Base-by-base conservation (phyloP, 495 filamentous ascomycete genomes). In the Immersiella caudata region DNA sequence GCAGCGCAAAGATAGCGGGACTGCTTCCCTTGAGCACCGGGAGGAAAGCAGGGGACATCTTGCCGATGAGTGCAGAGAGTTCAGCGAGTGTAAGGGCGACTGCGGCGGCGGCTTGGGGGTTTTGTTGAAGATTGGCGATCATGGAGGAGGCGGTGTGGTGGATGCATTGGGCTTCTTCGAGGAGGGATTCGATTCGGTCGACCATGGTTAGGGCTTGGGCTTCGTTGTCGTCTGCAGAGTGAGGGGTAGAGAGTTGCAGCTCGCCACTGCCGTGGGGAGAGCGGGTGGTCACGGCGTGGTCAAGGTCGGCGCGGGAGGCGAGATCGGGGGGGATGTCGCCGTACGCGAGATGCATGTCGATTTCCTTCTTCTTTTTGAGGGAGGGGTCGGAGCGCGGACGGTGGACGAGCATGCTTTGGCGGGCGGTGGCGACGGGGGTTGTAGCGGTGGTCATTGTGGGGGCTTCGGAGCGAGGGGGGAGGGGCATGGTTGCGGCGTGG, bases 81-180 rank as follows among this genome's bases (percentile, higher is more conserved):
- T 99, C 95, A 18, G 93, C 95, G 1, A 99, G 85, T 0, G 94
- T 92, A 9, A 99, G 84, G 1, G 94, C 95, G 7, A 99, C 96
- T 4, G 94, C 95, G 4, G 95, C 95, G 66, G 97, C 93, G 14
- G 93, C 93, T 68, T 99, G 92, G 0, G 95, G 95, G 64, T 95
- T 93, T 67, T 91, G 88, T 72, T 98, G 93, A 8, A 99, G 84
- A 62, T 91, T 89, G n/a, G 88, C 79, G 67, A 99, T 96, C 49
- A 92, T 96, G 24, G 89, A 82, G 0, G 87, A 89, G 6, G 90
- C 93, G n/a, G 88, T 89, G 74, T 95, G 88, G 27, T 96, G 93
- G 33, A 96, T 68, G 77, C 93, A 97, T 72, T 97, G 89, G 11
- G 91, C 91, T 74, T 97, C 93, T 67, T 93, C 87, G 0, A 97